Evolutionary conservation across 352 stramenopile species (phyloP), one percentile per base, ranked within the genome.

Genomic region (Plasmopara halstedii): DNA sequence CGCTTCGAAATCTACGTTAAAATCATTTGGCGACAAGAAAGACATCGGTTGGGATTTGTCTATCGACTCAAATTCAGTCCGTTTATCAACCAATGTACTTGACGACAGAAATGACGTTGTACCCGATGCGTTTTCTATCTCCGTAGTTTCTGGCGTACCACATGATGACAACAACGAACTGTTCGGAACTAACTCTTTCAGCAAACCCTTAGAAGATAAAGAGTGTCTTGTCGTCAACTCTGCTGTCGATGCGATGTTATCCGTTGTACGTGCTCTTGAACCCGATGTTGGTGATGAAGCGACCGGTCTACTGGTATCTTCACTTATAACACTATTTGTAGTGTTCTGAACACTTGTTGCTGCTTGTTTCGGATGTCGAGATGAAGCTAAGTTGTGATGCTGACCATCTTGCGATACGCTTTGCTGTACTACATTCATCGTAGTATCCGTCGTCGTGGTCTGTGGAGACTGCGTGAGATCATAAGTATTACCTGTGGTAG

Each of bases 1-100:
- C 6, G 59, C 32, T 19, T 13, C 56, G 1, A 50, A 31, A 33
- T 72, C 62, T 36, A 62, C 49, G 20, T 55, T 69, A 13, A 61
- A 58, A 51, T 70, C 57, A 53, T 58, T 63, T 3, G 63, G 70
- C 2, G 65, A 73, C 27, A 83, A 40, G 46, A 83, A 83, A 26
- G 70, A 83, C 46, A 50, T 77, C 18, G 50, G 35, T 11, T 48
- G 40, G n/a, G 45, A 46, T 33, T 29, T 17, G n/a, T 29, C 29
- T 3, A 40, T 15, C 25, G 38, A 23, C n/a, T 26, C 22, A 32
- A 17, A 31, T 31, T 43, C 38, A 14, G 17, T 34, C 14, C 31
- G 13, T 19, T 41, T 41, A 19, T 51, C 52, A 22, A 29, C 44
- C 35, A 39, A 23, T 26, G 42, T 39, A 46, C 46, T 62, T 9